Evolutionary conservation across 495 filamentous ascomycete genomes (phyloP), one percentile per base, ranked within the genome.

Genomic region (Massariosphaeria phaeospora): DNA sequence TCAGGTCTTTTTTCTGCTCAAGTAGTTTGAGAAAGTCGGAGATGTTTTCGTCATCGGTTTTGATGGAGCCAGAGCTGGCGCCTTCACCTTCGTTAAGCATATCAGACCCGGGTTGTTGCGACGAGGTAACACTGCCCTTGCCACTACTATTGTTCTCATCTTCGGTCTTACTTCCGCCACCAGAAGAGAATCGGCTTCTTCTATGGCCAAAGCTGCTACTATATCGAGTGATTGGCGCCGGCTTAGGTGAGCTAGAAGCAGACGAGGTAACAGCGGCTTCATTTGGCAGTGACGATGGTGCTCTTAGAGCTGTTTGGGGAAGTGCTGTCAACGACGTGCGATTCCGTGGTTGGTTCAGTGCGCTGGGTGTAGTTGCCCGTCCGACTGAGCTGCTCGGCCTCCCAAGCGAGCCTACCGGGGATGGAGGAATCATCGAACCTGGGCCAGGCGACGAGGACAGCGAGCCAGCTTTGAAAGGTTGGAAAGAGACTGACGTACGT

Each of bases 391-490:
- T 76, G 42, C 53, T 33, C 38, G 58, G 25, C 47, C 78, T 72
- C 17, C 72, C 68, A 18, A 82, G 64, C 1, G 79, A 83, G 23
- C 79, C 76, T 36, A 79, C 79, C 25, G 88, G 88, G 4, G 84
- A 91, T 13, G 71, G 69, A 8, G 74, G 73, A 1, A 77, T 67
- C 12, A 73, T 70, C 35, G 71, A 72, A 36, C 82, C 81, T 15
- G 79, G 70, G 7, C 81, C 79, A 7, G 93, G 93, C 9, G 91
- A 97, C n/a, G 86, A 86, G 13, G 90, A 94, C 15, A 98, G 76
- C 17, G 91, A 90, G 8, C 90, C 88, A 6, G 91, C 88, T 71
- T 97, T 98, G 72, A 98, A 98, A 1, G 91, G 85, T 65, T 90
- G 86, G 65, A 96, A 95, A 1, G 91, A 95, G 13, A 95, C 79